Percentiles rank a stretch among this genome's conserved stretches.
These are phyloP conservation scores for Pythium pyrilobum DNA, from an alignment of 352 stramenopile genomes.

Conservation along the genomic window DNA sequence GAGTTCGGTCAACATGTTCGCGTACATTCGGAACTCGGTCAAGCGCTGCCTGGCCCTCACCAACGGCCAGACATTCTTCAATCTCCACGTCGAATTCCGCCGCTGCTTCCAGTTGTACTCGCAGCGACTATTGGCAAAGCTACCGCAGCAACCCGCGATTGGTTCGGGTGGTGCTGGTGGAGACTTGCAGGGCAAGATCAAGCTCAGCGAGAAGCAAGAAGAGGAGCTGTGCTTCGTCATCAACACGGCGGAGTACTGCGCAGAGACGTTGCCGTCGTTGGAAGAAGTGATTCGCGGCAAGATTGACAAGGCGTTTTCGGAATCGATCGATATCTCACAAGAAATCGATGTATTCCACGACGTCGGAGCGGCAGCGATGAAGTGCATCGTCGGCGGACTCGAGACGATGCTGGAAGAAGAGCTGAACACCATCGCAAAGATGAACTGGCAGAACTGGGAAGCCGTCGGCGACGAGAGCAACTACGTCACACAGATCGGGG, in stretches of 20 bases:
- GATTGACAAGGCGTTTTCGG: slow-evolving; percentile 91
- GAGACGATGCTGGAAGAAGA: slow-evolving; percentile 89
- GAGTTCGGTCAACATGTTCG: slow-evolving; percentile 97
- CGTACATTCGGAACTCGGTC: slow-evolving; percentile 98
- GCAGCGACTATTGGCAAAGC: slow-evolving; percentile 63
- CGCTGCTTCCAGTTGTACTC: slow-evolving; percentile 73
- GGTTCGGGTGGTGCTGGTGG: not conserved
- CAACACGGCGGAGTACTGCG: slow-evolving; percentile 98
- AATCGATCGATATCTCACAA: slow-evolving; percentile 91
- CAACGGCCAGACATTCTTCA: slow-evolving; percentile 97
- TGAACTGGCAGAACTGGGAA: slow-evolving; percentile 93
- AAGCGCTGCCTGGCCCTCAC: slow-evolving; percentile 96
- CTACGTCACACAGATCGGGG: slow-evolving; percentile 93
- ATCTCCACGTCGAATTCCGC: slow-evolving; percentile 94
- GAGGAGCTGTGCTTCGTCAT: slow-evolving; percentile 96
- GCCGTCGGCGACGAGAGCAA: slow-evolving; percentile 94
- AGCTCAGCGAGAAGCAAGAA: slow-evolving; percentile 88
- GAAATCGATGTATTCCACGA: slow-evolving; percentile 96
- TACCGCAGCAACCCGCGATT: slow-evolving; percentile 32
- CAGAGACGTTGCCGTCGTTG: slow-evolving; percentile 93
- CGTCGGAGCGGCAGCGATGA: slow-evolving; percentile 92
- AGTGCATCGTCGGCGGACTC: slow-evolving; percentile 92
- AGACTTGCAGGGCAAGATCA: slow-evolving; percentile 28
- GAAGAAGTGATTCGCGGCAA: slow-evolving; percentile 96
- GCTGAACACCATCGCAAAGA: slow-evolving; percentile 85